Base-by-base conservation (phyloP, 495 filamentous ascomycete species). In the Aspergillus carlsbadensis region DNA sequence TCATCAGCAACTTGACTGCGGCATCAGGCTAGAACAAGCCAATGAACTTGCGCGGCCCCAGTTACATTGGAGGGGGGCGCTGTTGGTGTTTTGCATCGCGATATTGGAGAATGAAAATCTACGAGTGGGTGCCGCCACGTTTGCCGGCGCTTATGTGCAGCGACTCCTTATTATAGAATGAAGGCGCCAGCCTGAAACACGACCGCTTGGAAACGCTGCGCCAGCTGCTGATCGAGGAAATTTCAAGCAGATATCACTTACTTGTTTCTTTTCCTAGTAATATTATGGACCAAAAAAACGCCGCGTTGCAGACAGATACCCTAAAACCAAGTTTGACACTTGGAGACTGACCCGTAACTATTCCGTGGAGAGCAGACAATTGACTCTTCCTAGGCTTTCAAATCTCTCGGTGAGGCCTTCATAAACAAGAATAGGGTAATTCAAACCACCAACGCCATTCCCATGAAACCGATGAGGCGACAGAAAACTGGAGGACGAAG, bases 361-460 rank as follows among this genome's bases (percentile, higher is more conserved):
- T 50, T 43, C 45, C 45, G 22, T 13, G 37, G 21, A 43, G 21
- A 42, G 37, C 11, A 15, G 13, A 50, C 34, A 26, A 50, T 50
- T 50, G 39, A 43, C 40, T 55, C 57, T 54, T 50, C 6, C 36
- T 20, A 41, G 51, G 47, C 34, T 33, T 31, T 21, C 10, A 22
- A 7, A 35, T 34, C 52, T 24, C 26, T 24, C 39, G 35, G 48
- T 14, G 36, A 36, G 41, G 43, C 33, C 21, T 50, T 41, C 46
- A 21, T 26, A 49, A 43, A 56, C 11, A 57, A 48, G 13, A 39
- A 56, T 31, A 49, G 45, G 31, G 45, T 57, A 71, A 54, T 36
- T 47, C 47, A 55, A 60, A 52, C 63, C 70, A 56, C 62, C 55
- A 71, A 73, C 70, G 65, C 70, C 70, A 40, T 54, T 61, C 42